Percentiles rank a stretch among this genome's conserved stretches.
Evolutionary conservation across 2,329 filamentous ascomycete genomes (phyloP).

Genomic region (Colletotrichum cereale): DNA sequence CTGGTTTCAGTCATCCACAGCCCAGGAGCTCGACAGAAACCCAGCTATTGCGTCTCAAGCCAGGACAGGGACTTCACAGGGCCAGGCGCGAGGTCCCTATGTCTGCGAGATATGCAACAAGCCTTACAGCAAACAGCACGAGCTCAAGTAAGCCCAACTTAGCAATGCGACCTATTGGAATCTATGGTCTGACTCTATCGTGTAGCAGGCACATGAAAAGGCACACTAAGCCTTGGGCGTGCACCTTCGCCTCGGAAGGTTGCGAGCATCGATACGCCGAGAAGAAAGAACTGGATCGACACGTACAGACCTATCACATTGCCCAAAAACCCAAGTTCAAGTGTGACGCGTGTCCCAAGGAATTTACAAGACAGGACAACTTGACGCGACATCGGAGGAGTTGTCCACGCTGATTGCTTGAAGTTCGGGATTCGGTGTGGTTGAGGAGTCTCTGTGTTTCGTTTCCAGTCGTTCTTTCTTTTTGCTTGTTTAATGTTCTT

Average conservation of each 20-base stretch:
- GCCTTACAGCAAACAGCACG: background rate
- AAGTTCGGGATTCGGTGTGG: too few species aligned
- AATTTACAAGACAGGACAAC: slow-evolving; percentile 9
- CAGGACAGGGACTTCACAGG: background rate
- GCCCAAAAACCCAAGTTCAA: background rate
- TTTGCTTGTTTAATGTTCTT: too few species aligned
- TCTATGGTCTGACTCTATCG: background rate
- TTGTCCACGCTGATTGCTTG: background rate
- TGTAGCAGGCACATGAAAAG: slow-evolving; percentile 14
- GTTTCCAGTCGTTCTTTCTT: background rate
- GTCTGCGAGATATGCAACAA: background rate
- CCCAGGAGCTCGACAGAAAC: background rate
- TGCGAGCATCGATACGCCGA: background rate
- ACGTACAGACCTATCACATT: background rate
- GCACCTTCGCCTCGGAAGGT: background rate
- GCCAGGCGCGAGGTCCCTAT: background rate
- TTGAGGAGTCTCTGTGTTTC: too few species aligned
- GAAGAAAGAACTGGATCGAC: background rate
- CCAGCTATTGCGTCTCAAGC: background rate
- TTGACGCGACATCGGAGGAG: background rate
- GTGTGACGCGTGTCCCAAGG: background rate
- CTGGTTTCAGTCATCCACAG: accelerated
- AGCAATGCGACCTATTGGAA: too few species aligned
- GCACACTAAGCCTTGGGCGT: background rate
- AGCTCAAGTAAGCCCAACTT: background rate